Conservation (phyloP, 2,329 filamentous ascomycete genomes). For the Alternaria atra region DNA sequence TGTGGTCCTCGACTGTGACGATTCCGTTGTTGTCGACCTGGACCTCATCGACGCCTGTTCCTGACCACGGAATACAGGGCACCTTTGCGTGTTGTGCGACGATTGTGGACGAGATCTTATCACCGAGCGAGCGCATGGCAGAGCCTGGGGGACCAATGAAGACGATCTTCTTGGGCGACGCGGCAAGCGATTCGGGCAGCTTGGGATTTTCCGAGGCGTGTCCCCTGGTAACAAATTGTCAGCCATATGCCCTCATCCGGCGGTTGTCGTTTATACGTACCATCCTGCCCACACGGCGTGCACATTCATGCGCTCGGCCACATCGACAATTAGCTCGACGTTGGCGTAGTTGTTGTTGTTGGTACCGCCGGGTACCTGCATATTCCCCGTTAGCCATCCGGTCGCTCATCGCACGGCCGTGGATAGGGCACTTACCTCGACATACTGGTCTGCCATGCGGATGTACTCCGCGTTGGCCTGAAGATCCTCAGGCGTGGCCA, state of each 20-base stretch:
- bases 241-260: conserved; percentile 19
- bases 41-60: conserved; percentile 87
- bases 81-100: conserved; percentile 96
- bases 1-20: conserved; percentile 85
- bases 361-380: conserved; percentile 87
- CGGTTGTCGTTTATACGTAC: conserved; percentile 61
- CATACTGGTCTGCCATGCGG: conserved; percentile 99
- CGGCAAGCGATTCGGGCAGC: conserved; percentile 92
- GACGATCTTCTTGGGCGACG: conserved; percentile 97
- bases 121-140: conserved; percentile 97
- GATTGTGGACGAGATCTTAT: conserved; percentile 99
- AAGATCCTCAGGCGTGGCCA: conserved; percentile 98
- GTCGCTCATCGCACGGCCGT: too few species aligned
- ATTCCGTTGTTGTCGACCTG: conserved; percentile 81
- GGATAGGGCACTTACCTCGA: conserved; percentile 68
- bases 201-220: conserved; percentile 99
- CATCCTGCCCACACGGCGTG: conserved; percentile 99
- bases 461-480: conserved; percentile 99
- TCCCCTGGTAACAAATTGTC: conserved; percentile 58
- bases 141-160: conserved; percentile 98
- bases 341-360: conserved; percentile 99
- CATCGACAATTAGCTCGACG: conserved; percentile 97
- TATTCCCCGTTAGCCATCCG: conserved; percentile 26
- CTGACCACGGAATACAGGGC: conserved; percentile 99
- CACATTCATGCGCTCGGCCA: conserved; percentile 97